Evolutionary conservation across 2,329 filamentous ascomycete genomes (phyloP).

Genomic region (Sarocladiaceae sp.): DNA sequence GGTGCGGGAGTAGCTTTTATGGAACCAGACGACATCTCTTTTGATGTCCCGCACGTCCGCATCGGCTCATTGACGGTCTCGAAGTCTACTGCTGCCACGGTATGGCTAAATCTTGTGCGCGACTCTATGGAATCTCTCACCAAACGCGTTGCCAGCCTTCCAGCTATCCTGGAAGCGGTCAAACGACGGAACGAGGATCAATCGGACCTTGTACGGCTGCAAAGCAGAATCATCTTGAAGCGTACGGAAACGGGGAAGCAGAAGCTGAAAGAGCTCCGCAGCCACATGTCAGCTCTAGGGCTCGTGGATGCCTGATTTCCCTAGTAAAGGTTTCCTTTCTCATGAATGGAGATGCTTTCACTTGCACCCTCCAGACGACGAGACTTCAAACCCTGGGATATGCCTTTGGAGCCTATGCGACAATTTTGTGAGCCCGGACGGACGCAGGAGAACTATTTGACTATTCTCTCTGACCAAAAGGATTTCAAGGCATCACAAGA

Average conservation of each 20-base stretch:
- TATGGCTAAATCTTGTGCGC: conserved; percentile 25
- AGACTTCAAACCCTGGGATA: too few species aligned
- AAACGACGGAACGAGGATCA: conserved; percentile 10
- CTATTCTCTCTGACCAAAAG: too few species aligned
- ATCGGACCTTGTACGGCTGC: conserved; percentile 17
- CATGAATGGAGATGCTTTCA: too few species aligned
- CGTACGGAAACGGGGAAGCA: conserved; percentile 15
- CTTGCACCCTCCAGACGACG: too few species aligned
- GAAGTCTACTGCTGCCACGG: conserved; percentile 23
- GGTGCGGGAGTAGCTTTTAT: conserved; percentile 16
- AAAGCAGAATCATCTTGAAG: conserved; percentile 21
- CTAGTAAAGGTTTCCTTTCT: too few species aligned
- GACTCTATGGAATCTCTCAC: conserved; percentile 24
- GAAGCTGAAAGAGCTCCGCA: conserved; percentile 13
- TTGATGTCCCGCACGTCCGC: conserved; percentile 32
- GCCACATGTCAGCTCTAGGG: not conserved
- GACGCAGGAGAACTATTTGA: too few species aligned
- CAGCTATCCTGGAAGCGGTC: not conserved
- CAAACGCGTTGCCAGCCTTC: not conserved
- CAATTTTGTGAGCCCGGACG: too few species aligned
- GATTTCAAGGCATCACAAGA: too few species aligned
- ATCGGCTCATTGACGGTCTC: conserved; percentile 32
- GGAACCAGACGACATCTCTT: conserved; percentile 22
- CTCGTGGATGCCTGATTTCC: too few species aligned
- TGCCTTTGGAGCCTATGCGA: too few species aligned